Base-by-base conservation (phyloP, 2,329 filamentous ascomycete genomes). In the Sclerotinia glacialis region DNA sequence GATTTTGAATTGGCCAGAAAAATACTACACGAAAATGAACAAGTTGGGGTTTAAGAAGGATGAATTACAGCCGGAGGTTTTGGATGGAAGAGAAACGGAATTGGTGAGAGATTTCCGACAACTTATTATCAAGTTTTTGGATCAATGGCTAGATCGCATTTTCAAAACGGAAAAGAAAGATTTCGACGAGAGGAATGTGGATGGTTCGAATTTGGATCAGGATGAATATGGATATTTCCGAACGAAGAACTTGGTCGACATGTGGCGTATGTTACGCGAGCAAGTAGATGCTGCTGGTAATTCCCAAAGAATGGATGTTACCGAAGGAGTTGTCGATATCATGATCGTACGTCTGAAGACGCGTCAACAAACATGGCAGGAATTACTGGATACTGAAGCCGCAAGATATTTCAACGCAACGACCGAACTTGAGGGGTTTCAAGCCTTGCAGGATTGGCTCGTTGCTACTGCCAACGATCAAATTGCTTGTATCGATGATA, bases 391-490 rank as follows among this genome's bases (percentile, higher is more conserved):
- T 70, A 89, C 93, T 23, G 95, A 99, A 79, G 89, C 89, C 26
- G 80, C 82, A 60, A 90, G 88, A 73, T 96, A 92, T 78, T 89
- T 90, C 77, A 76, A 79, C 3, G 81, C 79, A 67, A 81, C 78
- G 69, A 69, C 72, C n/a, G 86, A 88, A 59, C 78, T 87, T 11
- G 86, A 89, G 64, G 85, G 87, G 21, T 88, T 90, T 74, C 92
- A 96, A 77, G 86, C 90, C 3, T 81, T 97, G 37, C 91, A 96
- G 77, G 95, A 99, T 80, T 99, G 94, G 93, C 89, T 99, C 66
- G 88, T 99, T 64, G 93, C 95, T 55, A 92, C 96, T 67, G 95
- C 96, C 72, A 99, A 99, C 80, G 95, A 99, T 79, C 95, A 99
- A 78, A 98, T 99, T 76, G 93, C 93, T 66, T 97, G 93, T 78